Conservation (phyloP, 2,329 filamentous ascomycete species). For the Mollisiaceae sp. region DNA sequence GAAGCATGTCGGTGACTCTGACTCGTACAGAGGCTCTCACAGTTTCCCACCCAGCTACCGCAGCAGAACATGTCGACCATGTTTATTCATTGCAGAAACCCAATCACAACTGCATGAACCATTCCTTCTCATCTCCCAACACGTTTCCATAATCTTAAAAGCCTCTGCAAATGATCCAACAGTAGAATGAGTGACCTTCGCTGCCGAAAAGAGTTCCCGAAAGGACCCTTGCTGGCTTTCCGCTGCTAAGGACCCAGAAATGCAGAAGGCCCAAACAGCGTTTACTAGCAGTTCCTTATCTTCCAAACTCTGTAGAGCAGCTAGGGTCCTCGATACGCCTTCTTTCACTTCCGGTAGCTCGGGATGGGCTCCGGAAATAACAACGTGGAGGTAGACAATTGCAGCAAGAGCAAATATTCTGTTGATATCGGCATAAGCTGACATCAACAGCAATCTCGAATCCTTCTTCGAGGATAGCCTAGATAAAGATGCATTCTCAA, state of each 20-base stretch:
- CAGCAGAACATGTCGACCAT: background rate
- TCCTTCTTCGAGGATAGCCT: background rate
- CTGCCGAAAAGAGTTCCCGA: background rate
- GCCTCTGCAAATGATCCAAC: background rate
- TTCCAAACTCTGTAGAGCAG: background rate
- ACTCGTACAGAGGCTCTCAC: no score
- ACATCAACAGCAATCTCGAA: background rate
- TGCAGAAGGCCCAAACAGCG: background rate
- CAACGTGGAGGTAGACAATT: slow-evolving; percentile 29
- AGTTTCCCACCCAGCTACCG: no score
- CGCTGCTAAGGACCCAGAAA: background rate
- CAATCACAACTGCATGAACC: background rate
- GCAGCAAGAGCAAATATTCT: slow-evolving; percentile 28
- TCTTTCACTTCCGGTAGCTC: slow-evolving; percentile 28
- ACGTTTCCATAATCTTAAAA: background rate
- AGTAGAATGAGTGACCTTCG: background rate
- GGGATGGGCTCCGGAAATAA: slow-evolving; percentile 30
- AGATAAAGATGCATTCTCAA: background rate
- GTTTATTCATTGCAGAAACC: background rate
- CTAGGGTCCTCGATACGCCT: background rate
- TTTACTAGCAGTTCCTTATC: background rate
- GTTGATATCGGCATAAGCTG: background rate
- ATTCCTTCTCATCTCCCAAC: background rate
- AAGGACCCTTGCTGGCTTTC: background rate
- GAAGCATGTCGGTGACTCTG: no score